These are phyloP conservation scores for Eutrema japonicum DNA, from an alignment of 345 rosid species.

Conservation along the genomic window DNA sequence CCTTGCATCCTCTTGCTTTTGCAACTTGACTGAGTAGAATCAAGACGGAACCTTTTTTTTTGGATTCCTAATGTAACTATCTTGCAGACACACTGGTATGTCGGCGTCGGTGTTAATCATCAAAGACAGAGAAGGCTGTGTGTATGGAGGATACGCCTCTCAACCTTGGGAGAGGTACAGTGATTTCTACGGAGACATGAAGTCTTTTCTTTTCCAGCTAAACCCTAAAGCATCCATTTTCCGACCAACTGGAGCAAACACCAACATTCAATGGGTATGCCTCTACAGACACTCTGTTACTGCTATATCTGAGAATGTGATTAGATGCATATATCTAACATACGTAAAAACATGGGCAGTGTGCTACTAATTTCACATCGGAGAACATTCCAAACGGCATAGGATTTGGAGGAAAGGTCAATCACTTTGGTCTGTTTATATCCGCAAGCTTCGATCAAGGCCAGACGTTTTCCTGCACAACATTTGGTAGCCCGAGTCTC, in stretches of 20 bases:
- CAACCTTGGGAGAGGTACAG: slow-evolving; percentile 86
- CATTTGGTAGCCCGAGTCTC: slow-evolving; percentile 82
- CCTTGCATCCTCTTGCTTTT: background rate
- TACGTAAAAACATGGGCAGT: slow-evolving; percentile 47
- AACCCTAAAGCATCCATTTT: slow-evolving; percentile 67
- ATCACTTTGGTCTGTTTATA: slow-evolving; percentile 82
- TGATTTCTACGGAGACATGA: slow-evolving; percentile 94
- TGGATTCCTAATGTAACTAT: slow-evolving; percentile 35
- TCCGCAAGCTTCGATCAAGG: slow-evolving; percentile 83
- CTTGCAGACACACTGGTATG: slow-evolving; percentile 65
- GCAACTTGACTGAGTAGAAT: background rate
- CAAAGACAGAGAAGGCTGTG: slow-evolving; percentile 78
- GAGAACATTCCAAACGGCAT: slow-evolving; percentile 92
- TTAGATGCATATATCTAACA: background rate
- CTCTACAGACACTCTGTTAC: background rate
- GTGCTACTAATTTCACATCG: slow-evolving; percentile 86
- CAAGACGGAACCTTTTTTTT: background rate
- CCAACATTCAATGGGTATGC: slow-evolving; percentile 84
- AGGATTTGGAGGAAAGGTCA: slow-evolving; percentile 79
- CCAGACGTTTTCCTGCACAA: slow-evolving; percentile 70
- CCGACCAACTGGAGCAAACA: slow-evolving; percentile 89
- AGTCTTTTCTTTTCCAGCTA: slow-evolving; percentile 85
- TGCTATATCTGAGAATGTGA: background rate
- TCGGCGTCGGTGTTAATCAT: slow-evolving; percentile 69
- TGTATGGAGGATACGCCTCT: slow-evolving; percentile 92